Percentiles rank a stretch among this genome's conserved stretches.
These are phyloP conservation scores for Thalassiosira delicatula DNA, from an alignment of 352 stramenopile genomes.

Conservation along the genomic window DNA sequence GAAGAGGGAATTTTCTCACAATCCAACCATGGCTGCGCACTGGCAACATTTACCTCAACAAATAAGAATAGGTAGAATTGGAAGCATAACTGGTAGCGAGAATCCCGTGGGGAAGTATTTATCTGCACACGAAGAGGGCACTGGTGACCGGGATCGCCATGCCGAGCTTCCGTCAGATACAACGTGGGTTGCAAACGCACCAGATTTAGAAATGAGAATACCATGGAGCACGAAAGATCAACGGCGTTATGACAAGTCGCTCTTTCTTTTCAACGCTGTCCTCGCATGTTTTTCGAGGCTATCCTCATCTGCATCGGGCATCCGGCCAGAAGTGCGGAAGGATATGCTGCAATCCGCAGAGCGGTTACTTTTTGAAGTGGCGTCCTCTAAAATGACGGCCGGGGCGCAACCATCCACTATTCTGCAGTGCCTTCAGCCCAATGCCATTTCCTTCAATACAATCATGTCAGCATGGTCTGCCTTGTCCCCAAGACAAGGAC, in stretches of 20 bases:
- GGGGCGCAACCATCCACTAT: constrained; percentile 48
- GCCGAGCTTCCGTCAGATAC: background rate
- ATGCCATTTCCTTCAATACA: constrained; percentile 58
- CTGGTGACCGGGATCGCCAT: no score
- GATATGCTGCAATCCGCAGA: constrained; percentile 49
- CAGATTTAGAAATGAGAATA: no score
- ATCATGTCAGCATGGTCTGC: constrained; percentile 52
- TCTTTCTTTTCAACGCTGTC: constrained; percentile 48
- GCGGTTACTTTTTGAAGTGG: constrained; percentile 47
- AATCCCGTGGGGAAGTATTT: constrained; percentile 22
- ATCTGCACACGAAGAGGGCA: no score
- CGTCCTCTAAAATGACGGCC: no score
- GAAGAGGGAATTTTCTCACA: no score
- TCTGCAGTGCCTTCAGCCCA: constrained; percentile 41
- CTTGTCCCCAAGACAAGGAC: constrained; percentile 22
- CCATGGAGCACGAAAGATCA: constrained; percentile 50
- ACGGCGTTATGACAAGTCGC: constrained; percentile 46
- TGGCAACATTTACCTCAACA: background rate
- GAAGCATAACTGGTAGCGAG: background rate
- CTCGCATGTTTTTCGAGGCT: constrained; percentile 45
- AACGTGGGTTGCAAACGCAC: no score
- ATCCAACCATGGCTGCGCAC: background rate
- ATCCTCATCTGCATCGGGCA: constrained; percentile 25
- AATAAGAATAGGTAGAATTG: constrained; percentile 47
- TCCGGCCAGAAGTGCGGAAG: constrained; percentile 19